Conservation (phyloP, 306 rosid genomes). For the Mimosa bimucronata region DNA sequence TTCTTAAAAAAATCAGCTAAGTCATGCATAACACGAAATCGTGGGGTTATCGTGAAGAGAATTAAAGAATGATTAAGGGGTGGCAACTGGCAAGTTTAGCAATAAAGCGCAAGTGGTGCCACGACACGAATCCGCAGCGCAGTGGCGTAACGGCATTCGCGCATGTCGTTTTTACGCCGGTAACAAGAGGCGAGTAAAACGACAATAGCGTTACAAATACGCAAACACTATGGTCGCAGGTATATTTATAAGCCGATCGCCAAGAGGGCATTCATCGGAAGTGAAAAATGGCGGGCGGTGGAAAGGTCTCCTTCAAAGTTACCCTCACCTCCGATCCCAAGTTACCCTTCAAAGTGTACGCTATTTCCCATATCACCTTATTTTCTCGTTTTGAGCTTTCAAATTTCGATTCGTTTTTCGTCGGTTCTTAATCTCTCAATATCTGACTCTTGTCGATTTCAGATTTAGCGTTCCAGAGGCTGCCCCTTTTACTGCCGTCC, state of each 20-base stretch:
- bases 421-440: not conserved
- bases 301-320: conserved; percentile 98
- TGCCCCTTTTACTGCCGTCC: conserved; percentile 97
- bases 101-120: not conserved
- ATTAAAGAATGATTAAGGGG: not conserved
- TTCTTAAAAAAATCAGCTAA: too few species aligned
- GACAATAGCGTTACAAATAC: conserved; percentile 12
- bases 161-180: conserved; percentile 7
- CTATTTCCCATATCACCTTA: not conserved
- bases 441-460: conserved; percentile 20
- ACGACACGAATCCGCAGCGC: not conserved
- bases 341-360: conserved; percentile 94
- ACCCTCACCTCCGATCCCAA: conserved; percentile 99
- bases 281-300: conserved; percentile 78
- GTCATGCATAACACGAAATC: too few species aligned
- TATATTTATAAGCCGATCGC: not conserved
- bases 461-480: conserved; percentile 99
- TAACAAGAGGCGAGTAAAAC: not conserved
- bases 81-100: not conserved
- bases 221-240: not conserved
- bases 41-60: too few species aligned
- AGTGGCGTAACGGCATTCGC: not conserved
- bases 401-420: not conserved
- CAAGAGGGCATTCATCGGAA: not conserved
- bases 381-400: not conserved